Percentiles rank a stretch among this genome's conserved stretches.
These are phyloP conservation scores for Chamaecrista fasciculata DNA, from an alignment of 306 rosid genomes.

Conservation along the genomic window DNA sequence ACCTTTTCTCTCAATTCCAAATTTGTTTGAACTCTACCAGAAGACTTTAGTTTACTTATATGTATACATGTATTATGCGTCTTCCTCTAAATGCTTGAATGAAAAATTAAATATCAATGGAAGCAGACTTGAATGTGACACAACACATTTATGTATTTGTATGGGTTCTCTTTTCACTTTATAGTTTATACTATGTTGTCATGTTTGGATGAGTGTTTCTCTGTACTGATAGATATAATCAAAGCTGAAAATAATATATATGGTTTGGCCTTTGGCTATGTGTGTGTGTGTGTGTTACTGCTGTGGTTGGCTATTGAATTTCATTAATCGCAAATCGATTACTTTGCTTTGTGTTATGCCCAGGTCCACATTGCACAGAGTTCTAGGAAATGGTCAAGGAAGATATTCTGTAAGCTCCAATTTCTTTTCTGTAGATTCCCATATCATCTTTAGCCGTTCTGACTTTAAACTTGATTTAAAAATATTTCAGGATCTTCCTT, in stretches of 20 bases:
- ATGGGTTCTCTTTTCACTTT: neutral
- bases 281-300: neutral
- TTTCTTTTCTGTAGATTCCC: neutral
- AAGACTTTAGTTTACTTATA: neutral
- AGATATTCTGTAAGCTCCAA: constrained; percentile 79
- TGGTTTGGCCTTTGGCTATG: neutral
- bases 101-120: neutral
- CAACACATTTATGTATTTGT: neutral
- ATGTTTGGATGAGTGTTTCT: neutral
- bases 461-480: neutral
- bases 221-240: neutral
- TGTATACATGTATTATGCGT: neutral
- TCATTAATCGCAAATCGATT: constrained; percentile 5
- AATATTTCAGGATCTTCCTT: neutral
- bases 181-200: neutral
- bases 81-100: neutral
- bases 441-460: neutral
- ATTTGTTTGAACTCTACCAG: neutral
- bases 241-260: neutral
- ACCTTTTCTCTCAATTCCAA: neutral
- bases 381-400: constrained; percentile 72
- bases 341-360: constrained; percentile 21
- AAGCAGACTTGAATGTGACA: neutral
- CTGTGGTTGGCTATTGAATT: neutral
- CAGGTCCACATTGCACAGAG: constrained; percentile 96